Conservation (phyloP, 2,329 filamentous ascomycete genomes). For the Paecilomyces niveus region DNA sequence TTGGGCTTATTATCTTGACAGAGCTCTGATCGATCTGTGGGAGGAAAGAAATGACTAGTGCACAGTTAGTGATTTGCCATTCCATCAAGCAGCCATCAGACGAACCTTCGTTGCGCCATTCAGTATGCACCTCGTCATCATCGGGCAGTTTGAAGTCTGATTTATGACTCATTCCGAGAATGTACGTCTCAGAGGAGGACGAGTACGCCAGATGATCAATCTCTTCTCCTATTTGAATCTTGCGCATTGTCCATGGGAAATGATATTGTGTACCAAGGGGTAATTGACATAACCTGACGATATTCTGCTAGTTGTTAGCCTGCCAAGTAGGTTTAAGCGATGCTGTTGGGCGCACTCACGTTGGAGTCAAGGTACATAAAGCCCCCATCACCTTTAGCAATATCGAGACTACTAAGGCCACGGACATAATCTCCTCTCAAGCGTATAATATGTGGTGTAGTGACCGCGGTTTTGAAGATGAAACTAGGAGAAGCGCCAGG, state of each 20-base stretch:
- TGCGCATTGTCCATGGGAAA: conserved; percentile 67
- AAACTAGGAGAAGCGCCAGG: conserved; percentile 74
- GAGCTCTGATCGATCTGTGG: conserved; percentile 66
- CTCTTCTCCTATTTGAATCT: conserved; percentile 63
- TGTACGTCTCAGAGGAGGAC: conserved; percentile 64
- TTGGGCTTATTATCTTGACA: conserved; percentile 71
- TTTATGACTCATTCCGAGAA: conserved; percentile 61
- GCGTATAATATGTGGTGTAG: conserved; percentile 65
- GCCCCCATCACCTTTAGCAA: conserved; percentile 66
- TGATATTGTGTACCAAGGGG: conserved; percentile 64
- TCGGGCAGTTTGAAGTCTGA: conserved; percentile 77
- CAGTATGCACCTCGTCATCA: conserved; percentile 74
- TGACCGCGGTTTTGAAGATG: conserved; percentile 73
- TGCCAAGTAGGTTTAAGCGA: background rate
- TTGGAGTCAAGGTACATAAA: conserved; percentile 72
- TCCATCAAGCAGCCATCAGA: conserved; percentile 4
- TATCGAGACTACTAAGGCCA: conserved; percentile 70
- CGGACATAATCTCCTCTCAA: conserved; percentile 63
- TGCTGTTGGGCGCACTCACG: conserved; percentile 22
- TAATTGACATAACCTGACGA: conserved; percentile 66
- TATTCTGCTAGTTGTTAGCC: conserved; percentile 42
- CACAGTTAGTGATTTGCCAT: conserved; percentile 7
- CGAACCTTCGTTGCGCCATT: conserved; percentile 67
- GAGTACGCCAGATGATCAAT: conserved; percentile 71
- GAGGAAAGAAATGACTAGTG: conserved; percentile 45